phyloP scores from a whole-genome alignment of 495 filamentous ascomycete species.

The Chaetomium cochliodes region DNA sequence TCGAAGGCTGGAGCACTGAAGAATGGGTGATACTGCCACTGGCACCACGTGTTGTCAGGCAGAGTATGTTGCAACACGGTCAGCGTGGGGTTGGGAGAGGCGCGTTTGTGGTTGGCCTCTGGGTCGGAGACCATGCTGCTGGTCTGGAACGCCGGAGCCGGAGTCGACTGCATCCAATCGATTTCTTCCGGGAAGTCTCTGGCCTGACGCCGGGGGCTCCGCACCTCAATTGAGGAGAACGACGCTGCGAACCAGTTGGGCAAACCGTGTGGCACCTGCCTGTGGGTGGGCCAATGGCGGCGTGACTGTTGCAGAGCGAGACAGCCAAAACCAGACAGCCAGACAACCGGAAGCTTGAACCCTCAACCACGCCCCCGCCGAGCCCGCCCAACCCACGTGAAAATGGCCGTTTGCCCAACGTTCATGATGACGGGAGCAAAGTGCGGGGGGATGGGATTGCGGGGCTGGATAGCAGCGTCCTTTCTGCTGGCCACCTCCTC shows the following conservation, averaged over 20 bases:
- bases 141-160: conserved; percentile 22
- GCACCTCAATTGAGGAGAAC: background rate
- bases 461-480: no score
- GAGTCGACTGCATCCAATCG: conserved; percentile 22
- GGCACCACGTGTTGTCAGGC: conserved; percentile 44
- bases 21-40: conserved; percentile 31
- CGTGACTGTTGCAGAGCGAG: no score
- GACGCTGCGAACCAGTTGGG: background rate
- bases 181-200: conserved; percentile 6
- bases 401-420: no score
- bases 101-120: conserved; percentile 18
- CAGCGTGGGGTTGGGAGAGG: conserved; percentile 31
- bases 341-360: no score
- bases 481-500: no score
- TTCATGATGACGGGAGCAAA: no score
- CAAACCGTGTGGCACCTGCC: background rate
- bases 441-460: no score
- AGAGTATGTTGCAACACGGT: conserved; percentile 23
- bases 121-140: background rate
- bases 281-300: background rate
- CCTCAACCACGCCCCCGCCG: no score
- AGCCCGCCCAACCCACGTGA: no score
- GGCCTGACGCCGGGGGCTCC: conserved; percentile 14
- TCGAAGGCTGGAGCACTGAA: conserved; percentile 24
- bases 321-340: no score